phyloP scores from a whole-genome alignment of 495 filamentous ascomycete genomes.

The Aspergillus nanangensis region DNA sequence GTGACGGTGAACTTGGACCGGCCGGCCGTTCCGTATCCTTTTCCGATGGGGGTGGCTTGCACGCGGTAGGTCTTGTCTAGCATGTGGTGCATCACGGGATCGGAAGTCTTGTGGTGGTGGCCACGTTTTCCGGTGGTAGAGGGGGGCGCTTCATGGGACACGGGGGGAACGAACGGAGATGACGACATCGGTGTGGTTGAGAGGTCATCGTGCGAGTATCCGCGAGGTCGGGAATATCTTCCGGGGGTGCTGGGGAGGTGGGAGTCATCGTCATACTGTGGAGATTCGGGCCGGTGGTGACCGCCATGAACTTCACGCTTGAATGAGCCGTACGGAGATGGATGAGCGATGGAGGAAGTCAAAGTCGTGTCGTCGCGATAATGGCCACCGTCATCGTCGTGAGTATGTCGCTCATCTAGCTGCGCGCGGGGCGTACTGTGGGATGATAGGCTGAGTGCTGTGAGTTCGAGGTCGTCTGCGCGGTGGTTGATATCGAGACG shows the following conservation, averaged over 20 bases:
- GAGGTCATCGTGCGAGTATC: slow-evolving; percentile 6
- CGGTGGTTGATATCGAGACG: slow-evolving; percentile 21
- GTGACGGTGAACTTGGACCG: slow-evolving; percentile 34
- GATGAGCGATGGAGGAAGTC: slow-evolving; percentile 55
- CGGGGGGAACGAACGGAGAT: slow-evolving; percentile 45
- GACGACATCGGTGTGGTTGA: slow-evolving; percentile 36
- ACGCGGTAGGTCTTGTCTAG: slow-evolving; percentile 92
- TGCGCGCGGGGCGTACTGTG: slow-evolving; percentile 50
- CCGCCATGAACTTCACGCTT: no score
- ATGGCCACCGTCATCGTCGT: slow-evolving; percentile 15
- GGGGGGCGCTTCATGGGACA: slow-evolving; percentile 34
- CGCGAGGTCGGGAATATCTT: slow-evolving; percentile 6
- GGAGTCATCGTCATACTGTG: slow-evolving; percentile 37
- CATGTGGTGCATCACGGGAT: slow-evolving; percentile 80
- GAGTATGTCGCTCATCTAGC: slow-evolving; percentile 28
- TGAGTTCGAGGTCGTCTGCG: slow-evolving; percentile 48
- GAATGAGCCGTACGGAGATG: slow-evolving; percentile 32
- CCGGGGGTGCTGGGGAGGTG: slow-evolving; percentile 43
- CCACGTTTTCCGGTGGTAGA: slow-evolving; percentile 28
- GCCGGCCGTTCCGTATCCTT: slow-evolving; percentile 25
- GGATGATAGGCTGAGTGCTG: slow-evolving; percentile 51
- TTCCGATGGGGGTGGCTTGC: slow-evolving; percentile 80
- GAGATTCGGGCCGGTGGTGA: slow-evolving; percentile 23
- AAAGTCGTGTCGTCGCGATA: slow-evolving; percentile 50
- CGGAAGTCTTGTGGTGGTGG: slow-evolving; percentile 39